phyloP scores from a whole-genome alignment of 2,329 filamentous ascomycete species.

The Graphium sp. region DNA sequence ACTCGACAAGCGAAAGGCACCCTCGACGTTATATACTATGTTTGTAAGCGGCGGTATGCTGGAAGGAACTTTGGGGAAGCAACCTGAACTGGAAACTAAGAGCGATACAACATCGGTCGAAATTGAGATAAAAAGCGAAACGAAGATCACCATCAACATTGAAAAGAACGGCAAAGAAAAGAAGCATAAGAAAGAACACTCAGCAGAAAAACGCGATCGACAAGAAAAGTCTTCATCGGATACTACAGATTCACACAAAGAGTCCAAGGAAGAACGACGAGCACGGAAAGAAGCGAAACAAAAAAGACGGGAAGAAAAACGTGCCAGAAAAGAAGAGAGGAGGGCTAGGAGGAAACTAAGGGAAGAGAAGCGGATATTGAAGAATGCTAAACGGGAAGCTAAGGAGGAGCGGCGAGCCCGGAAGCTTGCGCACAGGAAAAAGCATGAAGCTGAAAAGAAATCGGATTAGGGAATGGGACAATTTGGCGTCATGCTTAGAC shows the following conservation, averaged over 20 bases:
- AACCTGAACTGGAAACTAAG: not conserved
- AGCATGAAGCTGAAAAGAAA: no score
- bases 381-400: no score
- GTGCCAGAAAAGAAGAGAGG: constrained; percentile 10
- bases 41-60: constrained; percentile 75
- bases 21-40: constrained; percentile 58
- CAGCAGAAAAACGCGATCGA: constrained; percentile 16
- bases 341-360: constrained; percentile 11
- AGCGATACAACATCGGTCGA: not conserved
- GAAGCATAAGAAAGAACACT: constrained; percentile 12
- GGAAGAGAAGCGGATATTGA: constrained; percentile 30
- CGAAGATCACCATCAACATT: constrained; percentile 2
- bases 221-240: constrained; percentile 10
- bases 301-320: constrained; percentile 9
- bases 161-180: constrained; percentile 16
- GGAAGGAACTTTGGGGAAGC: constrained; percentile 44
- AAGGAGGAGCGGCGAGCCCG: no score
- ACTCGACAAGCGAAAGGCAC: constrained; percentile 32
- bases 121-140: constrained; percentile 5
- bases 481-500: constrained; percentile 6
- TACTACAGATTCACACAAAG: constrained; percentile 16
- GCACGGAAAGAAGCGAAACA: constrained; percentile 16
- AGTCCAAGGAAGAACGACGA: constrained; percentile 25
- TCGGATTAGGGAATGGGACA: no score
- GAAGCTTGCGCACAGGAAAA: no score